These are phyloP conservation scores for Colletotrichum endophyticum DNA, from an alignment of 2,329 filamentous ascomycete species.

Conservation along the genomic window DNA sequence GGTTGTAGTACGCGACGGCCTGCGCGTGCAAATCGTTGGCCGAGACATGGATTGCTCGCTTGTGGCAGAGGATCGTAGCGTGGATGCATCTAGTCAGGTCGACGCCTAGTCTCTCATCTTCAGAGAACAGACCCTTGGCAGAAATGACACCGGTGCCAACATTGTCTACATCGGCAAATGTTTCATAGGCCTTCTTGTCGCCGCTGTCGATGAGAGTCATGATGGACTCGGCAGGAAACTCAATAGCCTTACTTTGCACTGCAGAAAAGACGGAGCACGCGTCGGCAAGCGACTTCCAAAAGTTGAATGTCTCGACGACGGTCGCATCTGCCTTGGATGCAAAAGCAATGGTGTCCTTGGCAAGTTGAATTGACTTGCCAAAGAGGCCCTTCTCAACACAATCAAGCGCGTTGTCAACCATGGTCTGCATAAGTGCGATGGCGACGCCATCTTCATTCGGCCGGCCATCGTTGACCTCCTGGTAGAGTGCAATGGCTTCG, in stretches of 20 bases:
- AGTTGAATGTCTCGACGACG: conserved; percentile 80
- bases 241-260: conserved; percentile 69
- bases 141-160: conserved; percentile 51
- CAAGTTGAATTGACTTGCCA: conserved; percentile 78
- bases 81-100: conserved; percentile 67
- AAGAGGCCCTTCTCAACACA: conserved; percentile 85
- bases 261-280: conserved; percentile 84
- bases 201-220: conserved; percentile 61
- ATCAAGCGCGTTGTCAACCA: conserved; percentile 80
- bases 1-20: conserved; percentile 95
- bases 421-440: conserved; percentile 85
- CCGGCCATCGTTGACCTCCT: conserved; percentile 70
- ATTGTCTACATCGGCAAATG: conserved; percentile 74
- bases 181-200: conserved; percentile 60
- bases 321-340: conserved; percentile 66
- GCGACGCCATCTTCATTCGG: conserved; percentile 84
- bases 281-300: conserved; percentile 93
- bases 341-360: conserved; percentile 70
- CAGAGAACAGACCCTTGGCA: conserved; percentile 47
- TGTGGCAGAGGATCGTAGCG: conserved; percentile 82
- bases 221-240: conserved; percentile 67
- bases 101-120: conserved; percentile 52
- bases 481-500: conserved; percentile 79
- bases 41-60: conserved; percentile 79
- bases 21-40: conserved; percentile 82